These are phyloP conservation scores for Hypoxylon cercidicola DNA, from an alignment of 495 filamentous ascomycete genomes.

Conservation along the genomic window DNA sequence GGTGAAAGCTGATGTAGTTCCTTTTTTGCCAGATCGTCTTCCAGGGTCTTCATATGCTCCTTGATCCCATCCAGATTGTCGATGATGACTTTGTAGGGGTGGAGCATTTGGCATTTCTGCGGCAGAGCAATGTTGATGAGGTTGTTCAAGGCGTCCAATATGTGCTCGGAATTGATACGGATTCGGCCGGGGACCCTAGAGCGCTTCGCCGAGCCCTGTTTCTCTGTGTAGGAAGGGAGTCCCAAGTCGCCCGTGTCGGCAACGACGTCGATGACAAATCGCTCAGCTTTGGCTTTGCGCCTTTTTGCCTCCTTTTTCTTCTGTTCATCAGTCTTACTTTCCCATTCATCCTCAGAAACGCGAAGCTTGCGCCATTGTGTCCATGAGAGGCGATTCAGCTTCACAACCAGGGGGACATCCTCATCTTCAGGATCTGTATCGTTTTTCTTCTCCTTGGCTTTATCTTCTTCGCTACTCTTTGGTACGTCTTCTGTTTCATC, in stretches of 20 bases:
- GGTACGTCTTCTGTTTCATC: neutral
- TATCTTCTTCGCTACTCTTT: neutral
- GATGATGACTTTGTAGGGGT: constrained; percentile 18
- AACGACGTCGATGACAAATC: constrained; percentile 5
- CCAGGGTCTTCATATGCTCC: neutral
- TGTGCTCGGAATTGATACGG: constrained; percentile 23
- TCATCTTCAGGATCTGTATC: neutral
- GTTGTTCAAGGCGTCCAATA: constrained; percentile 7
- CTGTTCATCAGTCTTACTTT: constrained; percentile 4
- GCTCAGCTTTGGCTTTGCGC: neutral
- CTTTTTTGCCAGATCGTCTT: neutral
- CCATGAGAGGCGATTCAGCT: constrained; percentile 18
- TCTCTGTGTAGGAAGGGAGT: constrained; percentile 6
- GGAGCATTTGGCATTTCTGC: constrained; percentile 12
- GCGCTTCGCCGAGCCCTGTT: neutral
- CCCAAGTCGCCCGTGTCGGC: constrained; percentile 12
- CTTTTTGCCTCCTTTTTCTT: constrained; percentile 2
- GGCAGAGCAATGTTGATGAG: constrained; percentile 11
- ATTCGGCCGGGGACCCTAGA: constrained; percentile 6
- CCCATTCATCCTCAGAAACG: constrained; percentile 1
- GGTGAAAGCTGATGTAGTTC: too few species aligned
- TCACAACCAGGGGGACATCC: neutral
- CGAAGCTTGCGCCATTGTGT: constrained; percentile 18
- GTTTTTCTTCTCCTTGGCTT: neutral
- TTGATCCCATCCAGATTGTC: constrained; percentile 2